phyloP scores from a whole-genome alignment of 2,329 filamentous ascomycete genomes.

The Hymenoscyphus infarciens region DNA sequence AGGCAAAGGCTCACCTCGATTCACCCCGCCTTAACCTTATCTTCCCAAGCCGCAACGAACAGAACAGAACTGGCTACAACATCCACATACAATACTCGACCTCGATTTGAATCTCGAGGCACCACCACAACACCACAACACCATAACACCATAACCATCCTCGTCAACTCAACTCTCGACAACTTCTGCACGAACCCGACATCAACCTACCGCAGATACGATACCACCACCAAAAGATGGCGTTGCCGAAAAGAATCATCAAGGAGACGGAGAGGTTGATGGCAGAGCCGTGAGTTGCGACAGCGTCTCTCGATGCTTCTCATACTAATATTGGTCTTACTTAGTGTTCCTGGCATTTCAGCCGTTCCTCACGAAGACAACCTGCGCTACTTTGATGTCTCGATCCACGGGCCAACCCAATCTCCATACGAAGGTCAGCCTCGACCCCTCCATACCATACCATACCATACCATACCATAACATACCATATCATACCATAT shows the following conservation, averaged over 20 bases:
- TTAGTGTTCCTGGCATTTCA: slow-evolving; percentile 90
- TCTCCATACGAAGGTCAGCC: slow-evolving; percentile 87
- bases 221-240: slow-evolving; percentile 42
- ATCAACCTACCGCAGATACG: background rate
- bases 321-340: slow-evolving; percentile 14
- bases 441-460: background rate
- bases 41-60: background rate
- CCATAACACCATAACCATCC: background rate
- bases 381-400: slow-evolving; percentile 95
- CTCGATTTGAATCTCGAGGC: background rate
- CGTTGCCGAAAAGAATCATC: slow-evolving; percentile 91
- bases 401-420: slow-evolving; percentile 85
- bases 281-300: slow-evolving; percentile 77
- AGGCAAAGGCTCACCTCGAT: no score
- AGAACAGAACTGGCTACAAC: background rate
- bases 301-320: background rate
- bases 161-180: background rate
- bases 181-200: background rate
- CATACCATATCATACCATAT: slow-evolving; percentile 2
- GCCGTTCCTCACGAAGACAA: slow-evolving; percentile 96
- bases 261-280: slow-evolving; percentile 98
- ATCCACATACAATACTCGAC: background rate
- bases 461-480: background rate
- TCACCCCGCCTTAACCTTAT: background rate
- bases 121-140: no score